A percentile compares a stretch with the other conserved stretches of the same genome.
Evolutionary conservation across 371 early-diverging fungal species (phyloP).

Genomic region (Syncephalastrum racemosum): DNA sequence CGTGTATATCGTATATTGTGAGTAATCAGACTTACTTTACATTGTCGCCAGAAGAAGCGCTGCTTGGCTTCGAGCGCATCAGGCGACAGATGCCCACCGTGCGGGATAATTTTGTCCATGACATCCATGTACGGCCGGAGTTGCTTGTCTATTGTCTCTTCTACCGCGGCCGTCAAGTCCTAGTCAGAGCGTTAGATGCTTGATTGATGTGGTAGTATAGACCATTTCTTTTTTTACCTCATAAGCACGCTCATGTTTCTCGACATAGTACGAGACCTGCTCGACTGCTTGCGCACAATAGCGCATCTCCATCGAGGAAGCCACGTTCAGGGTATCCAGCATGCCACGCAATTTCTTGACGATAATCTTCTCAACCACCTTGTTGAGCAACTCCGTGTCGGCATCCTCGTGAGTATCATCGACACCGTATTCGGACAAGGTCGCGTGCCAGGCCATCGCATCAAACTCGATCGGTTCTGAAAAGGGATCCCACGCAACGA

Average conservation of each 20-base stretch:
- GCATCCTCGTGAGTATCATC: constrained; percentile 48
- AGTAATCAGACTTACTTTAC: constrained; percentile 22
- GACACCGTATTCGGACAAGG: constrained; percentile 47
- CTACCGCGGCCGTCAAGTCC: constrained; percentile 26
- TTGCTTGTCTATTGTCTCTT: constrained; percentile 29
- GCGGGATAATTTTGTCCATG: constrained; percentile 17
- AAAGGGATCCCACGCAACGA: constrained; percentile 64
- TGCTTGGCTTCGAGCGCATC: constrained; percentile 26
- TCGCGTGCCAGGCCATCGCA: constrained; percentile 54
- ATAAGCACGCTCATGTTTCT: constrained; percentile 36
- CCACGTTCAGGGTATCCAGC: constrained; percentile 32
- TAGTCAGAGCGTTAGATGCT: constrained; percentile 1
- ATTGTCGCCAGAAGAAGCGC: constrained; percentile 38
- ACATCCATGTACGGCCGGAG: constrained; percentile 27
- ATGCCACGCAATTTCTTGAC: constrained; percentile 33
- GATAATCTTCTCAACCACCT: constrained; percentile 52
- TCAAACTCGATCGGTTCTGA: constrained; percentile 48
- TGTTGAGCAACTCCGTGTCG: constrained; percentile 55
- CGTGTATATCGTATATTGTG: not conserved
- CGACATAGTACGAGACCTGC: constrained; percentile 49
- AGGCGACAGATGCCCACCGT: constrained; percentile 8
- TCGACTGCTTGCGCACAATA: constrained; percentile 34
- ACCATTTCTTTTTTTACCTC: constrained; percentile 21
- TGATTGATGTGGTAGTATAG: not conserved
- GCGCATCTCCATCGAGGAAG: constrained; percentile 38